Conservation (phyloP, 768 basidiomycete species). For the Boletus eberwhitei region DNA sequence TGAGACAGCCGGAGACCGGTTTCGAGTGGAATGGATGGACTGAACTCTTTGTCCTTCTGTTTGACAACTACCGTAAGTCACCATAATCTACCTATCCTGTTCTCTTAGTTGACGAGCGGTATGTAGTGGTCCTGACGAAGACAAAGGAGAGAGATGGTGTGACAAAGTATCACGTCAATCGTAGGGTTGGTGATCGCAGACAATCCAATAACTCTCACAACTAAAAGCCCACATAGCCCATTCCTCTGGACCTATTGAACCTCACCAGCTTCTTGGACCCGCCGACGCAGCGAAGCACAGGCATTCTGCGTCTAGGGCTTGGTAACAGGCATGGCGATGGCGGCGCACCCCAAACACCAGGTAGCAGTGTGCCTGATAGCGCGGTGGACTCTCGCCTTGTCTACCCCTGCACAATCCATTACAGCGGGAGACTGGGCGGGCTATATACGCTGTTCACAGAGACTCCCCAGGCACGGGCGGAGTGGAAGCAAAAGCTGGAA, state of each 20-base stretch:
- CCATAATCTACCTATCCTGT: too few species aligned
- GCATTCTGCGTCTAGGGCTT: constrained; percentile 62
- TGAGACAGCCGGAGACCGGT: constrained; percentile 85
- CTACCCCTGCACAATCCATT: constrained; percentile 85
- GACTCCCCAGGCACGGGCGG: constrained; percentile 62
- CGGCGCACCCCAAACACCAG: constrained; percentile 25
- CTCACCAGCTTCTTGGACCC: constrained; percentile 81
- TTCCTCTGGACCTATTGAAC: constrained; percentile 87
- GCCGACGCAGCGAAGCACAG: constrained; percentile 69
- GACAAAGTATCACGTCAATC: constrained; percentile 75
- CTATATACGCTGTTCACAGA: constrained; percentile 88
- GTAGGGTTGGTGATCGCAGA: constrained; percentile 51
- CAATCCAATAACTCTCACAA: background rate
- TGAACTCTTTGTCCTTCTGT: constrained; percentile 85
- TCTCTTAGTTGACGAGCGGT: constrained; percentile 9
- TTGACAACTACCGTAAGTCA: constrained; percentile 88
- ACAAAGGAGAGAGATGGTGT: constrained; percentile 72
- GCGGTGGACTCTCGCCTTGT: constrained; percentile 68
- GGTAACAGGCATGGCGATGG: constrained; percentile 35
- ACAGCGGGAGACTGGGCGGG: constrained; percentile 86
- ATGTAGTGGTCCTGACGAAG: constrained; percentile 85
- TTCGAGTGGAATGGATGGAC: constrained; percentile 89
- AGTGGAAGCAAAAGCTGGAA: constrained; percentile 89
- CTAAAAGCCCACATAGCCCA: constrained; percentile 53
- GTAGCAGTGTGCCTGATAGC: constrained; percentile 35